A percentile compares a stretch with the other conserved stretches of the same genome.
Conservation (phyloP, 1,139 yeast species). For the Magnusiomyces clavatus region DNA sequence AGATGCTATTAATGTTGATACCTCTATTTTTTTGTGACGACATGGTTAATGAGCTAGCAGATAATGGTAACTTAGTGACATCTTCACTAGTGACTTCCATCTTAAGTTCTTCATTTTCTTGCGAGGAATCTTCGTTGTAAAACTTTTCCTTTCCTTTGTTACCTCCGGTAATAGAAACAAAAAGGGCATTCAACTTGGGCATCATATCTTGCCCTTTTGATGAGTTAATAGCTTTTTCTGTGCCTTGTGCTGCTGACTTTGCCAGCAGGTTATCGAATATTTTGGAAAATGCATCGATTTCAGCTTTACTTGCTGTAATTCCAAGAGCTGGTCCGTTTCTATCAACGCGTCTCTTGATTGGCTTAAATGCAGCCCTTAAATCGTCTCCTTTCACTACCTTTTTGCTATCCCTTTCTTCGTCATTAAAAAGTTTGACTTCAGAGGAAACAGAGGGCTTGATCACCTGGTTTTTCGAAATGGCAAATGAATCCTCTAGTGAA, state of each 20-base stretch:
- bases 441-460: too few species aligned
- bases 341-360: not conserved
- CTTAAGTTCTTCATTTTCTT: conserved; percentile 12
- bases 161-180: conserved; percentile 12
- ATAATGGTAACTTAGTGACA: conserved; percentile 19
- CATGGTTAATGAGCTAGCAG: conserved; percentile 17
- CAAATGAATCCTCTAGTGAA: too few species aligned
- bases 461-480: too few species aligned
- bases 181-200: conserved; percentile 21
- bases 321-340: conserved; percentile 3
- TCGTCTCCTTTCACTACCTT: not conserved
- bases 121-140: not conserved
- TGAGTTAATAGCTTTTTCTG: conserved; percentile 2
- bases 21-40: conserved; percentile 5
- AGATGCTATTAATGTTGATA: conserved; percentile 2
- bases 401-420: too few species aligned
- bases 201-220: conserved; percentile 5
- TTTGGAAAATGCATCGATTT: conserved; percentile 21
- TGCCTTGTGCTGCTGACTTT: conserved; percentile 10
- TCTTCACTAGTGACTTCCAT: conserved; percentile 19
- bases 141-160: not conserved
- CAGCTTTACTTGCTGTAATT: conserved; percentile 20
- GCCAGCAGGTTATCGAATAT: conserved; percentile 22
- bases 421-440: too few species aligned
- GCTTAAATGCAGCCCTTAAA: not conserved